Percentiles rank a stretch among this genome's conserved stretches.
Conservation (phyloP, 306 rosid species). For the Vicia faba region DNA sequence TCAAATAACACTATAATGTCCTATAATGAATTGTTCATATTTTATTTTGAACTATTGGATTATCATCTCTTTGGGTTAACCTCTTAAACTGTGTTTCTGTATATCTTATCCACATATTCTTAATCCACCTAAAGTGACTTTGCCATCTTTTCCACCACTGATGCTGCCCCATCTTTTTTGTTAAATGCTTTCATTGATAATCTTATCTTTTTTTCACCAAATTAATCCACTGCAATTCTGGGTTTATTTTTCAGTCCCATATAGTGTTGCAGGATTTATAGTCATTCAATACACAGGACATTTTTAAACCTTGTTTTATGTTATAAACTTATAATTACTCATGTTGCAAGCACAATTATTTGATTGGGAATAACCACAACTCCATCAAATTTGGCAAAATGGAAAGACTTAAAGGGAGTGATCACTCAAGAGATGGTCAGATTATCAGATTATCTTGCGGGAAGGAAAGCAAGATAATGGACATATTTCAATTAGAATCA, state of each 20-base stretch:
- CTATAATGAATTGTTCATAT: not conserved
- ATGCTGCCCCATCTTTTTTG: not conserved
- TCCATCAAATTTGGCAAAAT: not conserved
- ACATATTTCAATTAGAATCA: not conserved
- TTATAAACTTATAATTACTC: not conserved
- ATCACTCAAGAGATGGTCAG: not conserved
- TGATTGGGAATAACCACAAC: not conserved
- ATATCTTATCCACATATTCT: not conserved
- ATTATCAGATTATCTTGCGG: not conserved
- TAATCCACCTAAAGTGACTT: not conserved
- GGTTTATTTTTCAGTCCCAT: not conserved
- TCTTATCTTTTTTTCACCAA: not conserved
- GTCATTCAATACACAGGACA: not conserved
- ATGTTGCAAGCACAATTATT: not conserved
- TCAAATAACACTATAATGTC: not conserved
- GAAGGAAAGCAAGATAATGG: not conserved
- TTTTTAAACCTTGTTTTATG: not conserved
- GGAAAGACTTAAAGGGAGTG: not conserved
- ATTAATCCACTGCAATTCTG: not conserved
- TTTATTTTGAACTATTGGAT: conserved; percentile 18
- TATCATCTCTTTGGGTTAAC: not conserved
- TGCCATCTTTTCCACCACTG: not conserved
- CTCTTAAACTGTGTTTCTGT: not conserved
- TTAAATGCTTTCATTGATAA: not conserved
- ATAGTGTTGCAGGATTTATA: not conserved